These are phyloP conservation scores for Gryganskiella cystojenkinii DNA, from an alignment of 192 early-diverging fungal genomes.

Conservation along the genomic window DNA sequence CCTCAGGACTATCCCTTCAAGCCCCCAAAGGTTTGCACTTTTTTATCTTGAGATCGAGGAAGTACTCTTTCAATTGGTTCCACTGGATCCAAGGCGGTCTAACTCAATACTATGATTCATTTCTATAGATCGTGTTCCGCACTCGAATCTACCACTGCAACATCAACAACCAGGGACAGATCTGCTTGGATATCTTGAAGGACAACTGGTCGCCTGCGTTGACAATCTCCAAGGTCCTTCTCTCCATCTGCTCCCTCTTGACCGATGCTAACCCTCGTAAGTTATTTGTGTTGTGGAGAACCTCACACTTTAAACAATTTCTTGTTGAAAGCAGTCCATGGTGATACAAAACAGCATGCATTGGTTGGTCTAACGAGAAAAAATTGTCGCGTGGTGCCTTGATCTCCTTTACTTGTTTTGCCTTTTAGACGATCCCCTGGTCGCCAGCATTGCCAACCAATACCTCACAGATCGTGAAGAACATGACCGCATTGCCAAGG, in stretches of 20 bases:
- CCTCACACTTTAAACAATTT: background rate
- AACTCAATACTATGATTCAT: background rate
- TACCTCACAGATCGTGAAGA: constrained; percentile 86
- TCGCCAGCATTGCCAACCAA: constrained; percentile 90
- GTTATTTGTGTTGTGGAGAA: constrained; percentile 2
- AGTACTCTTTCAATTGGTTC: no score
- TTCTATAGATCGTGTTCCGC: constrained; percentile 78
- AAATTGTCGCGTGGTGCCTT: background rate
- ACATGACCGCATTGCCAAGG: constrained; percentile 88
- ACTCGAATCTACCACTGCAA: constrained; percentile 99
- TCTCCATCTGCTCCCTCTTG: constrained; percentile 95
- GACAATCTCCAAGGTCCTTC: constrained; percentile 94
- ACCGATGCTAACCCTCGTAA: constrained; percentile 94
- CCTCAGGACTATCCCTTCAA: constrained; percentile 97
- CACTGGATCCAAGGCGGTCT: background rate
- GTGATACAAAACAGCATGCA: background rate
- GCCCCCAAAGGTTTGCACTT: constrained; percentile 81
- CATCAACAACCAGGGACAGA: constrained; percentile 89
- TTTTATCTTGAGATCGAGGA: background rate
- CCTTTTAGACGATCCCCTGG: constrained; percentile 89
- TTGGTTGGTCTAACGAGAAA: no score
- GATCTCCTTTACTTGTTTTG: background rate
- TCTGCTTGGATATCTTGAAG: constrained; percentile 96
- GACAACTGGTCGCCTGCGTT: constrained; percentile 98
- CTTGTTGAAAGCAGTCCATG: background rate